Evolutionary conservation across 345 rosid genomes (phyloP), one percentile per base, ranked within the genome.

Genomic region (Ceriops decandra): DNA sequence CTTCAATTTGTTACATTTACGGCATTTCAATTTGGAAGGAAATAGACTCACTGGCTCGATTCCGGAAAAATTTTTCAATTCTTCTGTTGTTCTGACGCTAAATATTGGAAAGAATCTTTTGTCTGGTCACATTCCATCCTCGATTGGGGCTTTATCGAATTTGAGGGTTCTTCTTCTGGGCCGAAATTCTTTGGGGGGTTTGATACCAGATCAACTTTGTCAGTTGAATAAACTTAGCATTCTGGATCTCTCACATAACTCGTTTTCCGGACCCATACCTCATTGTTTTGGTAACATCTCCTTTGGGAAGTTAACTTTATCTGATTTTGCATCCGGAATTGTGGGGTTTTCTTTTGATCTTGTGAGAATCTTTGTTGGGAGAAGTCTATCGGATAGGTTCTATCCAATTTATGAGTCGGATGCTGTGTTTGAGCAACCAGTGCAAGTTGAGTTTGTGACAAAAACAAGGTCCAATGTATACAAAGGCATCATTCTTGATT

Each of bases 11-110:
- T 3, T 3, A 22, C 0, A 0, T 13, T 3, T 15, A 13, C 4
- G 0, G 2, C 11, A 9, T 36, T 9, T 62, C 20, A 32, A 60
- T 60, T 42, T 62, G 15, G 20, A 10, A 16, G 53, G 33, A 21
- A 62, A 62, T 49, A 62, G 19, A 16, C 38, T 62, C 11, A 42
- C 5, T 5, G 66, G 66, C 42, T 63, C 66, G 2, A 42, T 63
- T 38, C 35, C 35, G 6, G 32, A 46, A 24, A 30, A 11, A 16
- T 63, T 63, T 3, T 13, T 22, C 30, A 63, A 24, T 42, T 24
- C 1, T 13, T 63, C 54, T 3, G 16, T 0, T 0, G 2, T 63
- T 27, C 5, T 2, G 32, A 46, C 15, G 3, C 17, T 63, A 0
- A 7, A 63, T 35, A 22, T 63, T n/a, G 28, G 21, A 63, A 30